A percentile compares a stretch with the other conserved stretches of the same genome.
Conservation (phyloP, 2,329 filamentous ascomycete species). For the Camptophora hylomeconis region DNA sequence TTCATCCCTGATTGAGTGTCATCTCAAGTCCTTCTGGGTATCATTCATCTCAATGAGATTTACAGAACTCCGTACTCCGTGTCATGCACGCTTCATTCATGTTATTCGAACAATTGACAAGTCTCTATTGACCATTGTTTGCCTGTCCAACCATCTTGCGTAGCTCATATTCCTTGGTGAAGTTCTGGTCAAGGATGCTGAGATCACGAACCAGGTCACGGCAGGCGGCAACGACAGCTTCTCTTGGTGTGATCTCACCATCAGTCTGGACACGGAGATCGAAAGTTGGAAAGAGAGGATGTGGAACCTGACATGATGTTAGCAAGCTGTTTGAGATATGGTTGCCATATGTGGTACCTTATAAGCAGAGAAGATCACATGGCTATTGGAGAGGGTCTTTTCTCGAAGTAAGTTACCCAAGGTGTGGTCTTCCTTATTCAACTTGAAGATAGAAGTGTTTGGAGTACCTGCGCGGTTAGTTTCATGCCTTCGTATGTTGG, state of each 20-base stretch:
- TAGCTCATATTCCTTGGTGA: conserved; percentile 83
- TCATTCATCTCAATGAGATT: too few relatives aligned
- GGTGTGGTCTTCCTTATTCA: conserved; percentile 96
- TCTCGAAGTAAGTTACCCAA: conserved; percentile 80
- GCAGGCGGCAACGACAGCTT: conserved; percentile 70
- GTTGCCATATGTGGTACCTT: conserved; percentile 46
- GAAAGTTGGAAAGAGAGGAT: conserved; percentile 39
- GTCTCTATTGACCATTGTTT: conserved; percentile 29
- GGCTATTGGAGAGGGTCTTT: conserved; percentile 69
- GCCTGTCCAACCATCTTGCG: conserved; percentile 67
- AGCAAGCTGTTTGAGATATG: conserved; percentile 3
- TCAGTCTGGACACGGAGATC: conserved; percentile 83
- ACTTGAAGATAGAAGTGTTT: conserved; percentile 86
- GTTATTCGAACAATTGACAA: too few relatives aligned
- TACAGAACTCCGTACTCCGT: too few relatives aligned
- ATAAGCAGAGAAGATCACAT: conserved; percentile 86
- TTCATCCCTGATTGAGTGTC: too few relatives aligned
- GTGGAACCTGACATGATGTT: conserved; percentile 24
- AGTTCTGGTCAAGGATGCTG: conserved; percentile 67
- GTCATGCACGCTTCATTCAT: too few relatives aligned
- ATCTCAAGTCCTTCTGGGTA: too few relatives aligned
- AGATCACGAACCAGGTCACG: conserved; percentile 72
- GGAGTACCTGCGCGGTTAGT: conserved; percentile 70
- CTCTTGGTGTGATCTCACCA: conserved; percentile 74
- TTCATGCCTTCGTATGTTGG: background rate